Conservation (phyloP, 352 stramenopile genomes). For the Phytophthora europaea region DNA sequence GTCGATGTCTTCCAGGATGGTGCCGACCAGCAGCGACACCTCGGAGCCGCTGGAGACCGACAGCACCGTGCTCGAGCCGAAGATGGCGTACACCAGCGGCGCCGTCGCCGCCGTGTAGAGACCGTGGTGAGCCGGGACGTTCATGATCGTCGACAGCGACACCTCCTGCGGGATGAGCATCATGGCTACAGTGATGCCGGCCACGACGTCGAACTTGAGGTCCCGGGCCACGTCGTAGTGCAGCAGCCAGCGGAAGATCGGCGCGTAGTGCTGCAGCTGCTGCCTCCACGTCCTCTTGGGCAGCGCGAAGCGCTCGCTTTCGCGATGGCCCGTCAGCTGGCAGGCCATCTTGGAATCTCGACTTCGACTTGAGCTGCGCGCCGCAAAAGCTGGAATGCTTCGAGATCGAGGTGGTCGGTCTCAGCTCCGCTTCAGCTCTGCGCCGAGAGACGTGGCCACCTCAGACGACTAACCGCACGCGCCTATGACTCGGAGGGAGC, state of each 20-base stretch:
- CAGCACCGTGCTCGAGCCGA: conserved; percentile 84
- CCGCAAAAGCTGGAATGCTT: conserved; percentile 20
- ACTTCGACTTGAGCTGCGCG: conserved; percentile 16
- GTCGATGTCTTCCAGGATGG: conserved; percentile 62
- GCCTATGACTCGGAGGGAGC: not conserved
- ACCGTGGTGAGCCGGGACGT: conserved; percentile 88
- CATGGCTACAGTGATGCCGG: conserved; percentile 73
- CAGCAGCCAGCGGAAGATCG: conserved; percentile 67
- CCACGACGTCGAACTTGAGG: conserved; percentile 66
- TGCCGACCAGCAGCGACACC: conserved; percentile 64
- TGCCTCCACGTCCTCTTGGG: conserved; percentile 31
- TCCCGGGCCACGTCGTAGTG: conserved; percentile 57
- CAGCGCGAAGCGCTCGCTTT: conserved; percentile 34
- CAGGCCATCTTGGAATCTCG: conserved; percentile 21
- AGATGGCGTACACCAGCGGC: conserved; percentile 87
- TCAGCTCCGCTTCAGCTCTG: conserved; percentile 14
- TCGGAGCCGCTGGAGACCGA: conserved; percentile 81
- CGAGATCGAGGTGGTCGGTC: conserved; percentile 2
- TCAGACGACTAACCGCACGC: not conserved
- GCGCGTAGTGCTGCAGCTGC: conserved; percentile 40
- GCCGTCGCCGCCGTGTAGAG: conserved; percentile 90
- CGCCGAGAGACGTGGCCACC: not conserved
- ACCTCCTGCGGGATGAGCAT: conserved; percentile 93
- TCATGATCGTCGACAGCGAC: conserved; percentile 89
- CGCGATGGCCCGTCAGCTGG: conserved; percentile 6